Percentiles rank a stretch among this genome's conserved stretches.
Evolutionary conservation across 2,329 filamentous ascomycete species (phyloP).

Genomic region (Cryphonectria nitschkei): DNA sequence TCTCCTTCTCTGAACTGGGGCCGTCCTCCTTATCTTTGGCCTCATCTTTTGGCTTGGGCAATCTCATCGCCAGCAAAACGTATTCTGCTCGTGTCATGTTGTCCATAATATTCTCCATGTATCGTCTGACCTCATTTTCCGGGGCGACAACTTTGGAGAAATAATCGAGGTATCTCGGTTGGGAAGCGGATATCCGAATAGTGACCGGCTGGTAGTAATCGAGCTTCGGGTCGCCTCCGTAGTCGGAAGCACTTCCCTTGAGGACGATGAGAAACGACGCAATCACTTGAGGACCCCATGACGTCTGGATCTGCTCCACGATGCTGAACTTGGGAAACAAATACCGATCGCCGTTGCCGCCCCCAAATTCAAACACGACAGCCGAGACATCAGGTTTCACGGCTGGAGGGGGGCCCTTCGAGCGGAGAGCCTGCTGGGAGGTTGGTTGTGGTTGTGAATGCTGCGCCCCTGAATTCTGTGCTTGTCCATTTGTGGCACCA

Average conservation of each 20-base stretch:
- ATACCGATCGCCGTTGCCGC: constrained; percentile 73
- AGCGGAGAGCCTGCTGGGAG: constrained; percentile 59
- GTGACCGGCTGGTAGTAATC: constrained; percentile 80
- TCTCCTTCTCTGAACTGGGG: constrained; percentile 33
- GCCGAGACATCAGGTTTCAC: constrained; percentile 65
- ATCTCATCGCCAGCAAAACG: constrained; percentile 67
- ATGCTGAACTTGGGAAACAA: constrained; percentile 80
- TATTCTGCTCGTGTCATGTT: constrained; percentile 71
- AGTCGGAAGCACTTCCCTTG: constrained; percentile 69
- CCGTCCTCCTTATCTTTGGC: constrained; percentile 39
- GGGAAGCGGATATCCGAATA: constrained; percentile 59
- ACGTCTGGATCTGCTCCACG: constrained; percentile 63
- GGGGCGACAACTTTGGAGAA: constrained; percentile 65
- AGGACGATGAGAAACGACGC: constrained; percentile 79
- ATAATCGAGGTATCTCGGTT: constrained; percentile 62
- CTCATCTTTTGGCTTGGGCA: constrained; percentile 53
- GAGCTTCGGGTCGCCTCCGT: constrained; percentile 62
- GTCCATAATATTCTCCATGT: constrained; percentile 73
- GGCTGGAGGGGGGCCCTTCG: constrained; percentile 60
- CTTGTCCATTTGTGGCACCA: constrained; percentile 29
- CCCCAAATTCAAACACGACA: constrained; percentile 70
- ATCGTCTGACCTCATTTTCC: constrained; percentile 63
- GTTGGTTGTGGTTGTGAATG: constrained; percentile 28
- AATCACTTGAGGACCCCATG: constrained; percentile 63
- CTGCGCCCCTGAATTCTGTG: constrained; percentile 11